Base-by-base conservation (phyloP, 2,329 filamentous ascomycete genomes). In the Aspergillus piperis region DNA sequence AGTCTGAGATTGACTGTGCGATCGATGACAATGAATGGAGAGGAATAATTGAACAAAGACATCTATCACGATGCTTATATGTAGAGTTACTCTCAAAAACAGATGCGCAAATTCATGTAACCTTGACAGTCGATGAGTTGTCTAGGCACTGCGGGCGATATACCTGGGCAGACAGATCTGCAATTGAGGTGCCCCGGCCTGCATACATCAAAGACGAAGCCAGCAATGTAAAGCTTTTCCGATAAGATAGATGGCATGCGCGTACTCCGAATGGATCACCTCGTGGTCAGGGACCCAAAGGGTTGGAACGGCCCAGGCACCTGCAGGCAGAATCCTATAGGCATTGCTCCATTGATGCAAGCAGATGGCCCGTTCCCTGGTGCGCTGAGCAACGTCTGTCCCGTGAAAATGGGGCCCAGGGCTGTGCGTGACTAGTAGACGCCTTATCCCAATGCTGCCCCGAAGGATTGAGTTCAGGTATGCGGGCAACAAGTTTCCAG, bases 391-490 rank as follows among this genome's bases (percentile, higher is more conserved):
- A 6, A 55, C 25, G 5, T 47, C 23, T 36, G 53, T 21, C 39
- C 17, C 53, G 47, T 50, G 47, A 27, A 17, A 27, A 30, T n/a
- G 25, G 25, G 25, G 25, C 8, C 27, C 47, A 10, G 25, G 47
- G 47, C 25, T 27, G n/a, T 50, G 47, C 47, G 47, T 50, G 27
- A 50, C 25, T 10, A 32, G 27, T 27, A 50, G 47, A 27, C 17
- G 47, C n/a, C 41, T 44, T 44, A 23, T 44, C 10, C 41, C 41
- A 44, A n/a, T 19, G 21, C 41, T 44, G 25, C 15, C 25, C 25
- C 23, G 47, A 50, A 50, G 47, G 47, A 50, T 50, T 50, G n/a
- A 50, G 47, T 50, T 50, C 47, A 50, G 47, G 47, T 50, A 30
- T 50, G 25, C 25, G 47, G 47, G 47, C 47, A 50, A 32, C n/a